These are phyloP conservation scores for Ganoderma sp. DNA, from an alignment of 1,284 basidiomycete species.

Conservation along the genomic window DNA sequence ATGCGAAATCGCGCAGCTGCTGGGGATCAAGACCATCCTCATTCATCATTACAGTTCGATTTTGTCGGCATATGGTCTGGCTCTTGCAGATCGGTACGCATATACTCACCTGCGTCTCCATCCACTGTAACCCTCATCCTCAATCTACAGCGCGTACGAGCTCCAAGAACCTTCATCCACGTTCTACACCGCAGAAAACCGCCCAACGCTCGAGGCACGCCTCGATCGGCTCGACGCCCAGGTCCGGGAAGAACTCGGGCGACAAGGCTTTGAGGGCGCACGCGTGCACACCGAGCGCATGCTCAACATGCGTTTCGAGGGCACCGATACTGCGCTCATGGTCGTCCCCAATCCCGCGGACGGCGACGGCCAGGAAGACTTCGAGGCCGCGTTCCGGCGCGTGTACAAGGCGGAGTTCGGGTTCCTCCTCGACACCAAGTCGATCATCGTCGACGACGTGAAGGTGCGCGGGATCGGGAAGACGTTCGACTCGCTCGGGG, in stretches of 20 bases:
- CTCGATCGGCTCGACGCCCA: slow-evolving; percentile 70
- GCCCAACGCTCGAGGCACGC: slow-evolving; percentile 59
- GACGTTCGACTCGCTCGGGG: slow-evolving; percentile 84
- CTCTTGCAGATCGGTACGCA: slow-evolving; percentile 80
- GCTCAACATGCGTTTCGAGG: slow-evolving; percentile 92
- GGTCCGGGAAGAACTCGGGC: slow-evolving; percentile 70
- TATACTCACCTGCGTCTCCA: background rate
- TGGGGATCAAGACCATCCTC: slow-evolving; percentile 85
- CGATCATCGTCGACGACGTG: slow-evolving; percentile 89
- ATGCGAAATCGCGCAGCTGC: slow-evolving; percentile 81
- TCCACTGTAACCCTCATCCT: background rate
- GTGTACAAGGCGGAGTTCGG: slow-evolving; percentile 89
- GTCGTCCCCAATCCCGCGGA: slow-evolving; percentile 65
- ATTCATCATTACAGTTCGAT: slow-evolving; percentile 89
- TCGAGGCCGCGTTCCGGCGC: slow-evolving; percentile 78
- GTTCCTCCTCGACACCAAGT: slow-evolving; percentile 83
- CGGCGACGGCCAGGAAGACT: slow-evolving; percentile 71
- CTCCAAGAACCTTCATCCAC: slow-evolving; percentile 87
- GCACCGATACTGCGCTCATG: slow-evolving; percentile 93
- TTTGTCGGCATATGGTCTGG: slow-evolving; percentile 89
- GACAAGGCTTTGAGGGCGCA: slow-evolving; percentile 80
- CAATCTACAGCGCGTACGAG: slow-evolving; percentile 69
- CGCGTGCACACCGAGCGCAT: slow-evolving; percentile 79
- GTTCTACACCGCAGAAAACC: slow-evolving; percentile 66
- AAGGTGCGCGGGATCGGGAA: slow-evolving; percentile 89